Base-by-base conservation (phyloP, 1,139 yeast species). In the Torulaspora globosa region DNA sequence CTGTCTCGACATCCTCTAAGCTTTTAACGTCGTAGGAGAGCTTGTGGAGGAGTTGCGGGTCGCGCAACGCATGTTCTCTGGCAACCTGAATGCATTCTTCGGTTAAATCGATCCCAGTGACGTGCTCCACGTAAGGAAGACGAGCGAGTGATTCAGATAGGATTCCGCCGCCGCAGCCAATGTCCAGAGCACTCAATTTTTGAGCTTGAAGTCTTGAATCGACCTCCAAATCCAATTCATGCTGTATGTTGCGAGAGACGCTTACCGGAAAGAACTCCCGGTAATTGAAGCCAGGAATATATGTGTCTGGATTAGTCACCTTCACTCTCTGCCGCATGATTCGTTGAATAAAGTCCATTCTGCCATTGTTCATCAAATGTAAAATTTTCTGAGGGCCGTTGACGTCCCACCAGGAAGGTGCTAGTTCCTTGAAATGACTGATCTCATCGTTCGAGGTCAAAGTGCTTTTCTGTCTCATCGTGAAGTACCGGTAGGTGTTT, bases 141-240 rank as follows among this genome's bases (percentile, higher is more conserved):
- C 99, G 72, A 0, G 96, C 96, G 63, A 92, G 68, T 1, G 95
- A 82, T 63, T 92, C 99, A 3, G 90, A 72, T 35, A 92, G 71
- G 24, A 92, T 82, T 0, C 99, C 99, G 6, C 98, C 99, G 18
- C 99, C 99, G 63, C 98, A 94, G 0, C 99, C 99, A 45, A 92
- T 82, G 62, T 92, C 99, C 50, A 92, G 69, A 0, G 82, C 90
- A 11, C 68, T 66, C 43, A 79, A 68, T 41, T 73, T 67, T 18
- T 60, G 56, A 3, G 55, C 49, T 36, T 73, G 63, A 31, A 78
- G 55, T 35, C 71, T 70, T 19, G 71, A 70, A 46, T 79, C 66
- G 40, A 75, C 72, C 8, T 54, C 56, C 11, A 73, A 72, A 49
- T 78, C 78, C 50, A 79, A 82, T 37, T 67, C 67, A 15, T 59